These are phyloP conservation scores for Penicillium sp. DNA, from an alignment of 2,329 filamentous ascomycete genomes.

Conservation along the genomic window DNA sequence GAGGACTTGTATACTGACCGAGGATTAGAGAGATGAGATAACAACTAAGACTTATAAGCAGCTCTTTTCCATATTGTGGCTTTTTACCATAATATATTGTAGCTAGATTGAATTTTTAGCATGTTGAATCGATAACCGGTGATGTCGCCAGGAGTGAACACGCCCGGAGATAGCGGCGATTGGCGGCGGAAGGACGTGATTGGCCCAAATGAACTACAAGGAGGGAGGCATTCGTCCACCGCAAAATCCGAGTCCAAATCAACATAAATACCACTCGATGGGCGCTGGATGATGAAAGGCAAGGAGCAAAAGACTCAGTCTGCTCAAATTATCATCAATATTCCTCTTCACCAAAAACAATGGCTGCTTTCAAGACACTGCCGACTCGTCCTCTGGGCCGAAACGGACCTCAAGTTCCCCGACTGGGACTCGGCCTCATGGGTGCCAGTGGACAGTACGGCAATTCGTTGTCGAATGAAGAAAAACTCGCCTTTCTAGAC, in stretches of 20 bases:
- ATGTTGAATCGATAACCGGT: neutral
- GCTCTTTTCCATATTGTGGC: too few relatives aligned
- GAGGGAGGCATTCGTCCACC: conserved; percentile 5
- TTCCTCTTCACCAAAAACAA: neutral
- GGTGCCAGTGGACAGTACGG: conserved; percentile 32
- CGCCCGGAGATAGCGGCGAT: conserved; percentile 8
- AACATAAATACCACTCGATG: neutral
- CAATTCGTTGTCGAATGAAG: conserved; percentile 36
- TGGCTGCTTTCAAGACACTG: conserved; percentile 11
- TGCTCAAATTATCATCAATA: neutral
- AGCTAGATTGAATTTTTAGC: too few relatives aligned
- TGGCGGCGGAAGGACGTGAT: conserved; percentile 11
- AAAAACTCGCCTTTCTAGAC: conserved; percentile 48
- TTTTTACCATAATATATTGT: too few relatives aligned
- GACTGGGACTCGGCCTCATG: conserved; percentile 32
- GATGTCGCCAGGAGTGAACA: neutral
- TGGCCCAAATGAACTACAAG: conserved; percentile 2
- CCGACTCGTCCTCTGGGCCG: conserved; percentile 27
- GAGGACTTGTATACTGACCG: too few relatives aligned
- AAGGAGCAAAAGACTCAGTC: neutral
- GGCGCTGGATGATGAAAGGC: neutral
- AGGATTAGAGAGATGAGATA: neutral
- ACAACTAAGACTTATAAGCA: too few relatives aligned
- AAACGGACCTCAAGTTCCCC: conserved; percentile 29
- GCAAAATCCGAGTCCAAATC: conserved; percentile 7